Conservation (phyloP, 2,329 filamentous ascomycete species). For the Arthrobotrys megalospora region DNA sequence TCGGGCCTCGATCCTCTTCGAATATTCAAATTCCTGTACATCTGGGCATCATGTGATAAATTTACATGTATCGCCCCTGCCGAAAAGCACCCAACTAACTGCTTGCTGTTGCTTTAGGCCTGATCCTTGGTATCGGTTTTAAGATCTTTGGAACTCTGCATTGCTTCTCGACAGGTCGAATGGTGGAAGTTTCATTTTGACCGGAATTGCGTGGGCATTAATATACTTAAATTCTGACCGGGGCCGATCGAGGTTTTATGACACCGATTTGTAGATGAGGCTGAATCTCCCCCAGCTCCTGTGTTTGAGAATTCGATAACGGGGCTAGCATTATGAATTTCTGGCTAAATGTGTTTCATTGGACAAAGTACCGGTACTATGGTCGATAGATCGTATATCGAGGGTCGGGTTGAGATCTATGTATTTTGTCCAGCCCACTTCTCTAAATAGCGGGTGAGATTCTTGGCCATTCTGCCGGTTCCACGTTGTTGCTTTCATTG, state of each 20-base stretch:
- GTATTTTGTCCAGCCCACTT: neutral
- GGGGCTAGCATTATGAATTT: neutral
- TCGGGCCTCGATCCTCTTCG: no score
- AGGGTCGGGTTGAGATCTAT: no score
- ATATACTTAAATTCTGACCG: no score
- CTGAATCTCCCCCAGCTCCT: neutral
- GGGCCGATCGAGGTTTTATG: neutral
- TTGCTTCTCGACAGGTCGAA: neutral
- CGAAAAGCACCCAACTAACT: no score
- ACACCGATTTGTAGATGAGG: neutral
- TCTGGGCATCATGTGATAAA: no score
- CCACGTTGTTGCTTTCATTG: slow-evolving; percentile 11
- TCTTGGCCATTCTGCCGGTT: slow-evolving; percentile 16
- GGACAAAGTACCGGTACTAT: no score
- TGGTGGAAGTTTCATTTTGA: no score
- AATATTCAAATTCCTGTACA: no score
- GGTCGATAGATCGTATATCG: no score
- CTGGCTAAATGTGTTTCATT: neutral
- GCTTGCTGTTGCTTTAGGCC: neutral
- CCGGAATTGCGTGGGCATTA: no score
- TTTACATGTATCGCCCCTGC: neutral
- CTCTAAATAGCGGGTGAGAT: slow-evolving; percentile 8
- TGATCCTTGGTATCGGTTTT: slow-evolving; percentile 17
- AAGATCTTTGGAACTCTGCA: neutral
- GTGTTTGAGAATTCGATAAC: neutral